These are phyloP conservation scores for Aphanomyces invadans DNA, from an alignment of 352 stramenopile species.

Conservation along the genomic window DNA sequence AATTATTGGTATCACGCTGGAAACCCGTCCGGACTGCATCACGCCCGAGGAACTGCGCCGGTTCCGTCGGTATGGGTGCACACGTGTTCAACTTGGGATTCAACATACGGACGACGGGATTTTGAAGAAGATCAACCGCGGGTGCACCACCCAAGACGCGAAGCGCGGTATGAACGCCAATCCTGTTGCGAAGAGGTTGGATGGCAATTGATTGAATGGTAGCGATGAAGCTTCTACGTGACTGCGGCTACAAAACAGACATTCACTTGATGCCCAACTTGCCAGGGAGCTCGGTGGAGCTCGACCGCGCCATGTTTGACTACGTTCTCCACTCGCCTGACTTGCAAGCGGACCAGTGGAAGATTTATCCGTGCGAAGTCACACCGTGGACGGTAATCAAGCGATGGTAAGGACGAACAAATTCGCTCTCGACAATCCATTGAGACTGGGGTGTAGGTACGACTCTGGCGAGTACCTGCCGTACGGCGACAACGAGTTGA, in stretches of 20 bases:
- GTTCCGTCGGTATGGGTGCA: conserved; percentile 79
- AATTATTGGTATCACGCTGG: conserved; percentile 88
- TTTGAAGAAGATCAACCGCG: conserved; percentile 87
- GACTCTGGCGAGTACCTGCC: conserved; percentile 83
- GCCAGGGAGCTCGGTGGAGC: conserved; percentile 69
- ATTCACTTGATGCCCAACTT: conserved; percentile 92
- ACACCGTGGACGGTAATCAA: conserved; percentile 88
- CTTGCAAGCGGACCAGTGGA: conserved; percentile 92
- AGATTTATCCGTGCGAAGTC: conserved; percentile 93
- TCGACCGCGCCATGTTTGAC: conserved; percentile 87
- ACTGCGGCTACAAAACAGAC: conserved; percentile 92
- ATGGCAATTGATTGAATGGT: no score
- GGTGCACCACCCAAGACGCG: conserved; percentile 65
- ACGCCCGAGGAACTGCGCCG: conserved; percentile 77
- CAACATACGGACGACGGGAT: conserved; percentile 89
- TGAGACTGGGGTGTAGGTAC: no score
- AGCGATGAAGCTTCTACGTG: conserved; percentile 79
- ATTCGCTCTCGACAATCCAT: no score
- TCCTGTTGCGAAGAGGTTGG: no score
- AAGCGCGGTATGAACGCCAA: no score
- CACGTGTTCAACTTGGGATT: conserved; percentile 84
- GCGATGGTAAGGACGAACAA: conserved; percentile 62
- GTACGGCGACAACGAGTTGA: conserved; percentile 82
- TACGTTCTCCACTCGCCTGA: conserved; percentile 80
- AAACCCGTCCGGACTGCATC: conserved; percentile 88